Evolutionary conservation across 768 basidiomycete genomes (phyloP).

Genomic region (Leucocoprinus birnbaumii): DNA sequence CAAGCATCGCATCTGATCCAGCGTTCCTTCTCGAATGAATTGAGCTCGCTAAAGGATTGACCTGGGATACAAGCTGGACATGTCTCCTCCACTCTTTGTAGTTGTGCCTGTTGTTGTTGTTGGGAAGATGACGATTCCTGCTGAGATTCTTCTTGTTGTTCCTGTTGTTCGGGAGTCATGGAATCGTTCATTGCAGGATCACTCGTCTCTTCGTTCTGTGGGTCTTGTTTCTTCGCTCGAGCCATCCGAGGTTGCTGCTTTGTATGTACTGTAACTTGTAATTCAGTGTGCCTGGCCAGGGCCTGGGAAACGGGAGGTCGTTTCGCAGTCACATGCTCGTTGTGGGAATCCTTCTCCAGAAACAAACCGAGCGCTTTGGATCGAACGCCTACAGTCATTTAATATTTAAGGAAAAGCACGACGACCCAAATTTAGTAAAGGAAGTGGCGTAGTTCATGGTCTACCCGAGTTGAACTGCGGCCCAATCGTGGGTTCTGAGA

Average conservation of each 20-base stretch:
- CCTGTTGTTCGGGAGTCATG: conserved; percentile 2
- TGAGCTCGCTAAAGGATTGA: conserved; percentile 9
- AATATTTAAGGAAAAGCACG: too few species aligned
- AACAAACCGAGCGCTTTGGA: too few species aligned
- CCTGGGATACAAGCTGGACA: conserved; percentile 15
- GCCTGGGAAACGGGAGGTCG: not conserved
- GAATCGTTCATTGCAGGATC: conserved; percentile 5
- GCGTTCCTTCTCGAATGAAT: conserved; percentile 53
- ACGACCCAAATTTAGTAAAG: too few species aligned
- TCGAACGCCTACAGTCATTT: too few species aligned
- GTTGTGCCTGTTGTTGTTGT: too few species aligned
- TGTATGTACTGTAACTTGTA: too few species aligned
- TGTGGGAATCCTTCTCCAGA: too few species aligned
- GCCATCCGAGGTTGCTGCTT: conserved; percentile 8
- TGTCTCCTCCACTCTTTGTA: too few species aligned
- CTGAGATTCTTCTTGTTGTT: not conserved
- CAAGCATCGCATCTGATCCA: conserved; percentile 86
- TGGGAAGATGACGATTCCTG: not conserved
- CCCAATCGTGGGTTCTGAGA: too few species aligned
- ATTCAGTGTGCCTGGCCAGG: not conserved
- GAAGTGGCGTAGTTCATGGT: too few species aligned
- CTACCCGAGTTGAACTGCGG: too few species aligned
- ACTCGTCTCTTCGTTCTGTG: conserved; percentile 8
- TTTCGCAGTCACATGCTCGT: conserved; percentile 1
- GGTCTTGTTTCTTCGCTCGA: conserved; percentile 4